These are phyloP conservation scores for Calonectria crousiana DNA, from an alignment of 2,329 filamentous ascomycete species.

Conservation along the genomic window DNA sequence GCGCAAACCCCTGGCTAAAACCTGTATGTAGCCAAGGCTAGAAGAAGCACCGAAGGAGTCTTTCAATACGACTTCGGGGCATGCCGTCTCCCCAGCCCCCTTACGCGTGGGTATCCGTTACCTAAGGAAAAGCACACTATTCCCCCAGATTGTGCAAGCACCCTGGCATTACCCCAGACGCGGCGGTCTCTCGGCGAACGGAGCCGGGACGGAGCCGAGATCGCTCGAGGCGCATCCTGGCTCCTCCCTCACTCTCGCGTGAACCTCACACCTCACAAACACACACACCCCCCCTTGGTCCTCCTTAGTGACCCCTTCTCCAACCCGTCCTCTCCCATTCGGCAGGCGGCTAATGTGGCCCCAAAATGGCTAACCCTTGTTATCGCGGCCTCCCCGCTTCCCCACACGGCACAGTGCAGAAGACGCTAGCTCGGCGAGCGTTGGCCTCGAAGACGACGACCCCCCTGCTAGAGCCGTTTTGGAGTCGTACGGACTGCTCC, in stretches of 20 bases:
- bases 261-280: no score
- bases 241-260: background rate
- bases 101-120: background rate
- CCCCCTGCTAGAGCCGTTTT: conserved; percentile 2
- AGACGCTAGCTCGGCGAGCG: background rate
- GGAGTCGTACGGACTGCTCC: background rate
- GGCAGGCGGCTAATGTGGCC: background rate
- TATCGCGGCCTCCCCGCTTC: conserved; percentile 7
- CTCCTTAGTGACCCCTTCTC: background rate
- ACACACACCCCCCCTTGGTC: background rate
- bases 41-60: conserved; percentile 6
- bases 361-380: background rate
- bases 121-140: conserved; percentile 1
- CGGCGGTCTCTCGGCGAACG: background rate
- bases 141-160: background rate
- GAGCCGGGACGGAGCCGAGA: conserved; percentile 8
- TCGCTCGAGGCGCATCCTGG: background rate
- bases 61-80: background rate
- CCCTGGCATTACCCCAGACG: background rate
- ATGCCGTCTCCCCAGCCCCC: background rate
- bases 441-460: background rate
- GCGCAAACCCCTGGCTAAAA: background rate
- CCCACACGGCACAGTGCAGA: conserved; percentile 7
- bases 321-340: background rate
- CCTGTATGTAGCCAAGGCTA: background rate